A percentile compares a stretch with the other conserved stretches of the same genome.
Evolutionary conservation across 2,329 filamentous ascomycete genomes (phyloP).

Genomic region (Tolypocladium ophioglossoides): DNA sequence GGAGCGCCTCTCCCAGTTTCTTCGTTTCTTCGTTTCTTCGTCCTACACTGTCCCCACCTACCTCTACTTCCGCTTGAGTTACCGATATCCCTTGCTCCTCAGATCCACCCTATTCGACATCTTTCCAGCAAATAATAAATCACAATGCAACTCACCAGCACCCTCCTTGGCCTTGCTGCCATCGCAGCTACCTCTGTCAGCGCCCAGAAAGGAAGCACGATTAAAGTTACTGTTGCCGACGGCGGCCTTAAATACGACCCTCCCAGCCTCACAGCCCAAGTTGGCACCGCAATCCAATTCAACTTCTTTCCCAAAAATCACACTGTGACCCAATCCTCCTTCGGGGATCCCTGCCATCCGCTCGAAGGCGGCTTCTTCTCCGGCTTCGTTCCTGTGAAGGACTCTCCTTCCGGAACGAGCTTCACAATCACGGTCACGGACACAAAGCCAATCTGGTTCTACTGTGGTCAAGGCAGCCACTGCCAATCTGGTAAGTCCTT

Average conservation of each 20-base stretch:
- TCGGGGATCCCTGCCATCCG: not conserved
- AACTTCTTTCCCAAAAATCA: not conserved
- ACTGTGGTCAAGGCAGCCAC: constrained; percentile 45
- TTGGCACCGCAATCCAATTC: not conserved
- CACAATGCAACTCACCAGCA: not conserved
- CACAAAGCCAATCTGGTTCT: constrained; percentile 49
- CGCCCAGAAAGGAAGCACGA: not conserved
- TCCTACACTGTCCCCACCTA: not conserved
- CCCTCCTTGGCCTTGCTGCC: not conserved
- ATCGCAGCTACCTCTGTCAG: not conserved
- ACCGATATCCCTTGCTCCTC: not conserved
- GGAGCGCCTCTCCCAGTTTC: not conserved
- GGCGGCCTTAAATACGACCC: not conserved
- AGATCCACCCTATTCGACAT: not conserved
- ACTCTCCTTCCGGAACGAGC: constrained; percentile 8
- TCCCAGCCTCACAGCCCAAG: not conserved
- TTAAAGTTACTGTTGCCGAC: not conserved
- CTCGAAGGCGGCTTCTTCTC: not conserved
- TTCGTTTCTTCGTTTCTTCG: too few species aligned
- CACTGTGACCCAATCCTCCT: not conserved
- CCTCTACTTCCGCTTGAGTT: not conserved
- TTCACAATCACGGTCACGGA: constrained; percentile 16
- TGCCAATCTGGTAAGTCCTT: constrained; percentile 44
- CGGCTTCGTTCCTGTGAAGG: constrained; percentile 26
- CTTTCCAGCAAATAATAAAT: not conserved